Evolutionary conservation across 176 grass and related monocot species (phyloP), one percentile per base, ranked within the genome.

Genomic region (Rhipidocladum racemiflorum): DNA sequence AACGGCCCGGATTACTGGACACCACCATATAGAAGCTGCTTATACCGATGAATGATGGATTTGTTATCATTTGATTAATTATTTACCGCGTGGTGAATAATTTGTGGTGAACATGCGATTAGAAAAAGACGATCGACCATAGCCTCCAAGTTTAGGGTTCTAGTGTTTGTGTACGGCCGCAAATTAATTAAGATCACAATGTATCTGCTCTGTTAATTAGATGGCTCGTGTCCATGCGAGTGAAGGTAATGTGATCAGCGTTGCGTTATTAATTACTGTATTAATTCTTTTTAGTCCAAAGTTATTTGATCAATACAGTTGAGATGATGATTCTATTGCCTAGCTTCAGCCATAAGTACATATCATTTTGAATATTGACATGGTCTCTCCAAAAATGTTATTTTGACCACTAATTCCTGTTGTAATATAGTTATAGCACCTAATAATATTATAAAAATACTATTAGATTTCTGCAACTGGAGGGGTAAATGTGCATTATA

Each of bases 1-100:
- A 94, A 72, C 40, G 74, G 81, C 24, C 88, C 78, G 9, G 95
- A 97, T 67, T 91, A 97, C 63, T 97, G 92, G 90, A 89, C 81
- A 54, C 90, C 92, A 18, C 81, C 95, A 16, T 94, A 94, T 61
- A 86, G 82, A 55, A 89, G 86, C 56, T 91, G 92, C 84, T 54
- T 91, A 57, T 95, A 90, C 65, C 74, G 86, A 89, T 94, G 67
- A 92, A 64, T 61, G 40, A 42, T 16, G 61, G 51, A 29, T 35
- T 79, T 62, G 8, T 38, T 88, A 28, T 42, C 82, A 13, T 67
- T 80, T 67, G 32, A 81, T 64, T 80, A 20, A 81, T 64, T 80
- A 20, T 25, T 80, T 80, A 78, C 80, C 6, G 27, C 42, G 51
- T 36, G 21, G 15, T 57, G 24, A 85, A 89, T 84, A 84, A 88